Evolutionary conservation across 2,329 filamentous ascomycete species (phyloP).

Genomic region (Chaetomium sp.): DNA sequence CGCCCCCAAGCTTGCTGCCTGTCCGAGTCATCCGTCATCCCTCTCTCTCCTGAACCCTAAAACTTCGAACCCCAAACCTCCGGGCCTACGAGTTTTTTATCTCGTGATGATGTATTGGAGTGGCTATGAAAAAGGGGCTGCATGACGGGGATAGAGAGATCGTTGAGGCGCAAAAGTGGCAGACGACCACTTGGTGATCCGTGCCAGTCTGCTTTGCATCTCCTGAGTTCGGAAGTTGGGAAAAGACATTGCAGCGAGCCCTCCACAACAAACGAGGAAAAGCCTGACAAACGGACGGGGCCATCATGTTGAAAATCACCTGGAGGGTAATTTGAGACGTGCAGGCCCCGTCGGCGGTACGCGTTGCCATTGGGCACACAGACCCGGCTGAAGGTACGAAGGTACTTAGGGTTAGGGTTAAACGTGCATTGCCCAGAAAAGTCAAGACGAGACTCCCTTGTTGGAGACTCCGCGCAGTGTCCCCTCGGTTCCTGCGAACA

Average conservation of each 20-base stretch:
- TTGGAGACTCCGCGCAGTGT: conserved; percentile 25
- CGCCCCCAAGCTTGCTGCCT: neutral
- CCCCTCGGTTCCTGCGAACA: conserved; percentile 26
- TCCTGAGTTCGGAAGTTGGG: conserved; percentile 4
- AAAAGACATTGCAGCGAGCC: neutral
- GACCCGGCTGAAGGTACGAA: conserved; percentile 16
- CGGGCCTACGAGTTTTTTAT: too few relatives aligned
- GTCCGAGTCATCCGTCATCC: neutral
- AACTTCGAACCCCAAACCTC: too few relatives aligned
- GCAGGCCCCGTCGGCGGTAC: conserved; percentile 11
- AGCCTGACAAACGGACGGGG: conserved; percentile 6
- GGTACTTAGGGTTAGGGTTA: conserved; percentile 24
- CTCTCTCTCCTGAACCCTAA: too few relatives aligned
- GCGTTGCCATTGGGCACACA: conserved; percentile 7
- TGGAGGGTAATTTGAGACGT: conserved; percentile 14
- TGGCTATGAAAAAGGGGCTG: too few relatives aligned
- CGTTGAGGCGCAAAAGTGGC: too few relatives aligned
- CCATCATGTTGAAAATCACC: conserved; percentile 11
- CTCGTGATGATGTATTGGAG: too few relatives aligned
- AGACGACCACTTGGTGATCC: too few relatives aligned
- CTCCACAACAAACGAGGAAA: conserved; percentile 4
- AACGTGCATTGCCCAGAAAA: conserved; percentile 10
- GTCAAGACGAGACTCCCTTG: conserved; percentile 25
- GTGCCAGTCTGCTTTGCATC: neutral
- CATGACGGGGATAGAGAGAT: too few relatives aligned